These are phyloP conservation scores for Rhinocladiella mackenziei DNA, from an alignment of 2,329 filamentous ascomycete genomes.

Conservation along the genomic window DNA sequence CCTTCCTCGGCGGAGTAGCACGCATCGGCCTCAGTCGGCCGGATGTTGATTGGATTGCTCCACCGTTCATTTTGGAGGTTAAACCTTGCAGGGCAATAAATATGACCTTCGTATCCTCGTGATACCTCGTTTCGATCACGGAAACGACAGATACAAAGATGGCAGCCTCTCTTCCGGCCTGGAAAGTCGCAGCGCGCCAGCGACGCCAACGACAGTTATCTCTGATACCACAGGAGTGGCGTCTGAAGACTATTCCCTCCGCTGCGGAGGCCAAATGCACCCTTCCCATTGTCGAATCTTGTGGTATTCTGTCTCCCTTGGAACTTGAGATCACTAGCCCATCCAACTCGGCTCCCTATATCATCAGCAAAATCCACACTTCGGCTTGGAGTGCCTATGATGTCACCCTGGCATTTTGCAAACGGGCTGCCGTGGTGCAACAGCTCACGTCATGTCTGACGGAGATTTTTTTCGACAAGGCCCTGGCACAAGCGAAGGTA, in stretches of 20 bases:
- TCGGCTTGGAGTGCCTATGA: conserved; percentile 35
- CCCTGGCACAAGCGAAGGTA: conserved; percentile 43
- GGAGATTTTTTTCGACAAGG: conserved; percentile 50
- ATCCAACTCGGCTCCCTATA: neutral
- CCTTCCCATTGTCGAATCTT: neutral
- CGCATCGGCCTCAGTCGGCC: too few species aligned
- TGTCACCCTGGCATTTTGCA: conserved; percentile 53
- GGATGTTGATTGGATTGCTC: too few species aligned
- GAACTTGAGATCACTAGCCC: conserved; percentile 3
- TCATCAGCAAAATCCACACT: neutral
- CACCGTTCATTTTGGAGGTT: too few species aligned
- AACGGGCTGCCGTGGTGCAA: conserved; percentile 42
- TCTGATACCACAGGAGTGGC: conserved; percentile 1
- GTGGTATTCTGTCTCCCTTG: neutral
- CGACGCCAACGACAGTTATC: neutral
- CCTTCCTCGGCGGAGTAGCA: too few species aligned
- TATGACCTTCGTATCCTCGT: too few species aligned
- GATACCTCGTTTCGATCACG: too few species aligned
- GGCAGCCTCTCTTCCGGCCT: too few species aligned
- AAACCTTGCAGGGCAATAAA: too few species aligned
- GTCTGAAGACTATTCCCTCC: conserved; percentile 1
- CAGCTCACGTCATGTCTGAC: conserved; percentile 35
- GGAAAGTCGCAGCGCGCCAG: neutral
- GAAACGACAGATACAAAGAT: too few species aligned
- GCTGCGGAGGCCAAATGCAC: neutral